Conservation (phyloP, 179 eudicot genomes). For the Pouteria campechiana region DNA sequence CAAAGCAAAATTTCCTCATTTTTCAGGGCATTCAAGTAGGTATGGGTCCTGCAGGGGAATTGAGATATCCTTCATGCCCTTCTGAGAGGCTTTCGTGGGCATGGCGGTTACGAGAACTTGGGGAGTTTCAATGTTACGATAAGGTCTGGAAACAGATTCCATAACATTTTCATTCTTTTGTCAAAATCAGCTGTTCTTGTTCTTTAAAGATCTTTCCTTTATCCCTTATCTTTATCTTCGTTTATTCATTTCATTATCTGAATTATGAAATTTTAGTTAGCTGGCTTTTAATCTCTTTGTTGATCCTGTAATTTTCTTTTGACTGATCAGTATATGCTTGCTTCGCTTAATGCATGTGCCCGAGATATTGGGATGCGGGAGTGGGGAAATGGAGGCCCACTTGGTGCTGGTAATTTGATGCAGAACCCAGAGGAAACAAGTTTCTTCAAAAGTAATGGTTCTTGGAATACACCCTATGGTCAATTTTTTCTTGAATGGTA, state of each 20-base stretch:
- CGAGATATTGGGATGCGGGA: constrained; percentile 15
- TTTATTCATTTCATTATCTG: not conserved
- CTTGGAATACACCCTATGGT: constrained; percentile 33
- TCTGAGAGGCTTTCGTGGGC: constrained; percentile 20
- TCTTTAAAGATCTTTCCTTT: not conserved
- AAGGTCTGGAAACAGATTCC: constrained; percentile 11
- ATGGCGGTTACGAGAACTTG: constrained; percentile 23
- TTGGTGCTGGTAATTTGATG: constrained; percentile 22
- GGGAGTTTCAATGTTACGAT: constrained; percentile 44
- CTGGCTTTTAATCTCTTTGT: too few species aligned
- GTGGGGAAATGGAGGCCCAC: constrained; percentile 30
- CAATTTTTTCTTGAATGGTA: constrained; percentile 45
- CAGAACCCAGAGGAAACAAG: constrained; percentile 25
- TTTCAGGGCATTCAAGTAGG: constrained; percentile 45
- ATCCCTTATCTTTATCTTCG: not conserved
- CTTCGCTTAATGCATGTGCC: constrained; percentile 29
- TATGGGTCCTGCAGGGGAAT: constrained; percentile 43
- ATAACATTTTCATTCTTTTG: not conserved
- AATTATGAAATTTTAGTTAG: too few species aligned
- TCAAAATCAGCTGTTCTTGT: not conserved
- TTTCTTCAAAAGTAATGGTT: constrained; percentile 22
- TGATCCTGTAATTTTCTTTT: not conserved
- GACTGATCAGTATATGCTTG: constrained; percentile 27
- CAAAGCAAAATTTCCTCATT: not conserved
- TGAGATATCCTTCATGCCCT: constrained; percentile 39